Evolutionary conservation across 2,329 filamentous ascomycete genomes (phyloP).

Genomic region (Pyrenochaeta sp.): DNA sequence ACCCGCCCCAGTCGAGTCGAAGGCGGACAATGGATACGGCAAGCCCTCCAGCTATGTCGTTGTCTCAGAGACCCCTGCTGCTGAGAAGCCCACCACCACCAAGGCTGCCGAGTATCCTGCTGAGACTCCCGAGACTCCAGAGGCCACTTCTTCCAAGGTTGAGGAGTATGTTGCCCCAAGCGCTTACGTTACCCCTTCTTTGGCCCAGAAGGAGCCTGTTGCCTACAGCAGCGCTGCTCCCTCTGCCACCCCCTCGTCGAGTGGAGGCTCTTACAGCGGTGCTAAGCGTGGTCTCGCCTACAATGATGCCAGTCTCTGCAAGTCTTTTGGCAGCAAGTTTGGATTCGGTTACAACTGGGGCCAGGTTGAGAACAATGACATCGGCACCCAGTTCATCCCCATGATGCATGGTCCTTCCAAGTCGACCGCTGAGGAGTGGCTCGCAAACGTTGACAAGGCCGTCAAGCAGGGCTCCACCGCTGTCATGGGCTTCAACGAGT

Average conservation of each 20-base stretch:
- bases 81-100: constrained; percentile 9
- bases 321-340: constrained; percentile 61
- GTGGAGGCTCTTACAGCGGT: constrained; percentile 39
- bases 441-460: constrained; percentile 52
- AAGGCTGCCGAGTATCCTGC: constrained; percentile 16
- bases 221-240: constrained; percentile 14
- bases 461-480: constrained; percentile 43
- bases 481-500: constrained; percentile 53
- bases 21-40: constrained; percentile 13
- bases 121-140: constrained; percentile 10
- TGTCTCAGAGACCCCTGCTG: constrained; percentile 9
- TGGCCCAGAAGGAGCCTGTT: constrained; percentile 6
- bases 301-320: constrained; percentile 66
- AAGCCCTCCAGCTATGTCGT: constrained; percentile 19
- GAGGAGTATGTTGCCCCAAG: constrained; percentile 21
- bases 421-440: constrained; percentile 33
- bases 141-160: constrained; percentile 20
- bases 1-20: constrained; percentile 14
- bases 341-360: constrained; percentile 77
- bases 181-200: constrained; percentile 15
- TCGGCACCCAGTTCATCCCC: constrained; percentile 68
- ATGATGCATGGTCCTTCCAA: constrained; percentile 50
- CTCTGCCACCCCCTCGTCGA: constrained; percentile 26
- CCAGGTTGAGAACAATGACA: constrained; percentile 45
- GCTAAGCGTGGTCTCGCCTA: constrained; percentile 74